These are phyloP conservation scores for Claviceps capensis DNA, from an alignment of 2,329 filamentous ascomycete genomes.

Conservation along the genomic window DNA sequence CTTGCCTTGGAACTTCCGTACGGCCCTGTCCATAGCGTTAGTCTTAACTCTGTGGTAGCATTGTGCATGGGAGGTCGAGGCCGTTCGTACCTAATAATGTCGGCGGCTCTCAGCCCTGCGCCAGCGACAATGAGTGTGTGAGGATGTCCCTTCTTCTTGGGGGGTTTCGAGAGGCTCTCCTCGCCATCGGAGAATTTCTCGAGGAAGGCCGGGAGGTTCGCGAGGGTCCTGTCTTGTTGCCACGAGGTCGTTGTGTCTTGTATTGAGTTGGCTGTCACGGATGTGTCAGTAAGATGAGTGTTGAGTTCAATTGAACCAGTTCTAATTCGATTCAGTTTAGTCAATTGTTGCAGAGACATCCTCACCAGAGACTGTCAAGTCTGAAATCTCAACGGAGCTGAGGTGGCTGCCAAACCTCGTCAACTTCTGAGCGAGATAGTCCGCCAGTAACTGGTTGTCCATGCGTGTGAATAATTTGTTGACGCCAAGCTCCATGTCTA, in stretches of 20 bases:
- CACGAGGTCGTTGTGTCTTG: conserved; percentile 70
- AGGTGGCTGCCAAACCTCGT: conserved; percentile 67
- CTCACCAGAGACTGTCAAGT: conserved; percentile 66
- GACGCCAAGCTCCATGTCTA: conserved; percentile 58
- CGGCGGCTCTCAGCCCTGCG: conserved; percentile 74
- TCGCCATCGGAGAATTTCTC: conserved; percentile 49
- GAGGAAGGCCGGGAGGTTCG: conserved; percentile 67
- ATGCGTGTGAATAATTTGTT: conserved; percentile 72
- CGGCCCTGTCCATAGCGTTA: conserved; percentile 33
- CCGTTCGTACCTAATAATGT: conserved; percentile 54
- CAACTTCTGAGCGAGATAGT: conserved; percentile 71
- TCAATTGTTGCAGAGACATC: background rate
- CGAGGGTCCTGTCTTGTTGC: conserved; percentile 49
- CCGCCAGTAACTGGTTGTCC: conserved; percentile 71
- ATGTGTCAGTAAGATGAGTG: conserved; percentile 1
- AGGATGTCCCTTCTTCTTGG: conserved; percentile 56
- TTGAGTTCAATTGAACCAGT: background rate
- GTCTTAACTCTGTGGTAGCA: background rate
- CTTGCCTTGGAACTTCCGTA: conserved; percentile 69
- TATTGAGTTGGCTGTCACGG: conserved; percentile 52
- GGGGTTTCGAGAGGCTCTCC: conserved; percentile 46
- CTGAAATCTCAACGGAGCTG: conserved; percentile 71
- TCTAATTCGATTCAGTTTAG: too few relatives aligned
- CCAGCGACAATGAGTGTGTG: conserved; percentile 84
- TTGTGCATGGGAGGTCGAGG: conserved; percentile 1